phyloP scores from a whole-genome alignment of 2,329 filamentous ascomycete species.

The Botryosphaeria dothidea region DNA sequence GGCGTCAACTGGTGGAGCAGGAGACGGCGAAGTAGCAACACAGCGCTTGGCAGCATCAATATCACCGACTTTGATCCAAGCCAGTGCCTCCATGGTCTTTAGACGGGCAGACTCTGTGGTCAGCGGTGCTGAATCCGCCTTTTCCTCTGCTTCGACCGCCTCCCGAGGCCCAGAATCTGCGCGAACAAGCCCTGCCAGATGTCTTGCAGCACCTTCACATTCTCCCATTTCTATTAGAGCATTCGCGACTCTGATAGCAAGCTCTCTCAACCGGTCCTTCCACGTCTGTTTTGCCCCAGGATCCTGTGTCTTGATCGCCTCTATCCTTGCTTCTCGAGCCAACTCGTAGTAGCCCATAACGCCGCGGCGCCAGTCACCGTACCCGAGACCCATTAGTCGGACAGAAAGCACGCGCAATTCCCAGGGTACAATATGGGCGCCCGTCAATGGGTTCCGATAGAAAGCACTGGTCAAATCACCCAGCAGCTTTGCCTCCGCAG shows the following conservation, averaged over 20 bases:
- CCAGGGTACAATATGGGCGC: slow-evolving; percentile 73
- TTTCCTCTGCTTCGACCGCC: slow-evolving; percentile 28
- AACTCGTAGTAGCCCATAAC: slow-evolving; percentile 92
- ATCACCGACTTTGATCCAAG: slow-evolving; percentile 80
- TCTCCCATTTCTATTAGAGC: slow-evolving; percentile 86
- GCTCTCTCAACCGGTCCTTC: slow-evolving; percentile 70
- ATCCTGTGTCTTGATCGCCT: slow-evolving; percentile 52
- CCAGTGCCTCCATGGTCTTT: slow-evolving; percentile 56
- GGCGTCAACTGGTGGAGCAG: slow-evolving; percentile 2
- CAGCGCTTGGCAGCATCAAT: slow-evolving; percentile 64
- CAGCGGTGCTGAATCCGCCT: slow-evolving; percentile 24
- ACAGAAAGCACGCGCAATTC: slow-evolving; percentile 79
- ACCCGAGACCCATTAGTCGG: slow-evolving; percentile 80
- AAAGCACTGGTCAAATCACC: slow-evolving; percentile 61
- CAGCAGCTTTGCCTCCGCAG: slow-evolving; percentile 64
- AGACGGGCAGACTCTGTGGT: slow-evolving; percentile 33
- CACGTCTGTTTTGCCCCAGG: slow-evolving; percentile 64
- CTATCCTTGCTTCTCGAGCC: slow-evolving; percentile 71
- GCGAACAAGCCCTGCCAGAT: slow-evolving; percentile 62
- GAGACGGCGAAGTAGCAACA: slow-evolving; percentile 37
- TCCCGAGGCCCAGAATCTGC: slow-evolving; percentile 51
- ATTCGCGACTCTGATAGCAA: slow-evolving; percentile 66
- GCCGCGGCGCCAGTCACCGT: slow-evolving; percentile 78
- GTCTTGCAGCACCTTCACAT: slow-evolving; percentile 72
- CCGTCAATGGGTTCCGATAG: slow-evolving; percentile 50